phyloP scores from a whole-genome alignment of 768 basidiomycete species.

The Postia placenta region DNA sequence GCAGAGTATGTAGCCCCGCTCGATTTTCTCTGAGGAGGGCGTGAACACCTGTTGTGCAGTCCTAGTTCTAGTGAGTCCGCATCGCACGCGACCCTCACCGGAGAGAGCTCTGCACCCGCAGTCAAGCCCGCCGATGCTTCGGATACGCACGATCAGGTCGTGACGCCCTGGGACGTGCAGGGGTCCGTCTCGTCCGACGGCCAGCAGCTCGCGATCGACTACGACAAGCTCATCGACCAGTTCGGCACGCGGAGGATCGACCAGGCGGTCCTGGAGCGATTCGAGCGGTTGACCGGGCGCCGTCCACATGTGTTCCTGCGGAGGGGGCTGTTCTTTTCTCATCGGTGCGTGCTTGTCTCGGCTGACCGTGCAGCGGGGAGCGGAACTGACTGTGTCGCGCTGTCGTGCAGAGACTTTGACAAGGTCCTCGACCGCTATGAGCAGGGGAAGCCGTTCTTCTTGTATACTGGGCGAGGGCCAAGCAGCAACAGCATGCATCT shows the following conservation, averaged over 20 bases:
- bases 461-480: constrained; percentile 97
- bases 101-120: constrained; percentile 12
- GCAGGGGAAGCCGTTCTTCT: constrained; percentile 93
- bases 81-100: not conserved
- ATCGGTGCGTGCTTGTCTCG: constrained; percentile 55
- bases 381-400: not conserved
- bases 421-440: constrained; percentile 93
- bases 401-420: constrained; percentile 71
- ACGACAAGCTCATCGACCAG: constrained; percentile 89
- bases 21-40: too few species aligned
- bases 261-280: constrained; percentile 70
- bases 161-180: constrained; percentile 98
- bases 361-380: not conserved
- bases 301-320: constrained; percentile 85
- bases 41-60: too few species aligned
- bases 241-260: constrained; percentile 90
- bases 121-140: constrained; percentile 28
- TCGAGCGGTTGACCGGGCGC: constrained; percentile 85
- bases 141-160: constrained; percentile 56
- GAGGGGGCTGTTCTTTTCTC: constrained; percentile 95
- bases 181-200: constrained; percentile 86
- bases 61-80: too few species aligned
- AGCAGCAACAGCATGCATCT: constrained; percentile 96
- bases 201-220: constrained; percentile 90
- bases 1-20: constrained; percentile 23